Base-by-base conservation (phyloP, 2,329 filamentous ascomycete genomes). In the Epichloe coenophiala region DNA sequence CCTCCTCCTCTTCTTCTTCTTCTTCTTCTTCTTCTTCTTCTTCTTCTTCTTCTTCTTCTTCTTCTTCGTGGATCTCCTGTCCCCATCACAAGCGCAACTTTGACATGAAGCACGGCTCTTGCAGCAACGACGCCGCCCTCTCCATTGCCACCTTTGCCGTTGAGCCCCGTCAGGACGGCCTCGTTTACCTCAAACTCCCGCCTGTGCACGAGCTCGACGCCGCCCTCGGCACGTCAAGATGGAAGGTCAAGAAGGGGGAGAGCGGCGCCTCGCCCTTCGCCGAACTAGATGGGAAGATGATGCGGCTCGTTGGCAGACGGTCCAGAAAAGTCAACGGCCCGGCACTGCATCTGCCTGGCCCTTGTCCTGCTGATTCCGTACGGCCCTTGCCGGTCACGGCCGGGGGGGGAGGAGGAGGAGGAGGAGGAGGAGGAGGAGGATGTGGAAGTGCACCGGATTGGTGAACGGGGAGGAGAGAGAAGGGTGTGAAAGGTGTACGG, bases 11-110 rank as follows among this genome's bases (percentile, higher is more conserved):
- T 2, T 23, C 21, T 5, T 6, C 21, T 4, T 48, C 51, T 9
- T 23, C 21, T 5, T 6, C 21, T 4, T 48, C 51, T 9, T 23
- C 23, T 6, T 23, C 21, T 5, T 6, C 21, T 4, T 48, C 51
- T 9, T 47, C 57, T 35, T 56, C 62, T 9, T 44, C 44, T 2
- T 50, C 42, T 17, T 44, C 44, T 2, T 50, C 42, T 17, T 47
- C 57, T 35, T 56, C 62, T 9, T 81, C 89, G n/a, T 95, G 85
- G 83, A 79, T 95, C 17, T 88, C 83, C 1, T 95, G 88, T 61
- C 89, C 89, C 0, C 81, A 84, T 66, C 89, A 95, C 72, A 95
- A 95, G 72, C 81, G 88, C 57, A 95, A 95, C 69, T 95, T 85
- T 65, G 81, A 88, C 61, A 79, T 95, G 42, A 75, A 74, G 39